Evolutionary conservation across 2,329 filamentous ascomycete genomes (phyloP).

Genomic region (Diaporthe citrichinensis): DNA sequence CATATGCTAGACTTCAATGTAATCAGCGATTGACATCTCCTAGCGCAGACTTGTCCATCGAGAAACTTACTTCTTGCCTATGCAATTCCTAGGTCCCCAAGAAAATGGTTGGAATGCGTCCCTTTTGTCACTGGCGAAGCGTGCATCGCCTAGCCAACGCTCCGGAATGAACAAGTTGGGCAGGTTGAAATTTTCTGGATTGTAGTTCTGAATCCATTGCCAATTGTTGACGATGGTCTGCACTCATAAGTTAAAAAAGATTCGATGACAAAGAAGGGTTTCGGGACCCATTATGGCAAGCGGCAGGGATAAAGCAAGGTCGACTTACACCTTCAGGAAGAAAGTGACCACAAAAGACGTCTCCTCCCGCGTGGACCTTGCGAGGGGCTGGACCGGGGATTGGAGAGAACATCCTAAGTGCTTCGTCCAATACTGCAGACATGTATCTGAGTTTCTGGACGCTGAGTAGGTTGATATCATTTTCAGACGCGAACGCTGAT

Average conservation of each 20-base stretch:
- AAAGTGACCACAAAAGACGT: slow-evolving; percentile 48
- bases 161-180: slow-evolving; percentile 61
- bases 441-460: slow-evolving; percentile 49
- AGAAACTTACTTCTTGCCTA: slow-evolving; percentile 60
- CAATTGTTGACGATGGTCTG: slow-evolving; percentile 59
- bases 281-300: not conserved
- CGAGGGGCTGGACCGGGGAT: slow-evolving; percentile 45
- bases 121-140: slow-evolving; percentile 54
- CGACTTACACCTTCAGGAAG: slow-evolving; percentile 52
- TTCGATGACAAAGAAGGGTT: not conserved
- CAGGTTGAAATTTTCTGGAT: slow-evolving; percentile 56
- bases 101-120: slow-evolving; percentile 60
- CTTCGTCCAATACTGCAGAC: slow-evolving; percentile 50
- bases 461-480: slow-evolving; percentile 48
- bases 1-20: slow-evolving; percentile 58
- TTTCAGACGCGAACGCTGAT: slow-evolving; percentile 50
- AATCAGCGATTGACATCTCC: slow-evolving; percentile 9
- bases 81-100: slow-evolving; percentile 61
- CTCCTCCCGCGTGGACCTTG: slow-evolving; percentile 46
- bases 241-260: not conserved
- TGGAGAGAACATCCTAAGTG: slow-evolving; percentile 49
- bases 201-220: slow-evolving; percentile 58
- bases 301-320: not conserved
- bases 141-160: slow-evolving; percentile 56
- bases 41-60: too few relatives aligned